Evolutionary conservation across 2,329 filamentous ascomycete species (phyloP), one percentile per base, ranked within the genome.

Genomic region (Onygenales sp.): DNA sequence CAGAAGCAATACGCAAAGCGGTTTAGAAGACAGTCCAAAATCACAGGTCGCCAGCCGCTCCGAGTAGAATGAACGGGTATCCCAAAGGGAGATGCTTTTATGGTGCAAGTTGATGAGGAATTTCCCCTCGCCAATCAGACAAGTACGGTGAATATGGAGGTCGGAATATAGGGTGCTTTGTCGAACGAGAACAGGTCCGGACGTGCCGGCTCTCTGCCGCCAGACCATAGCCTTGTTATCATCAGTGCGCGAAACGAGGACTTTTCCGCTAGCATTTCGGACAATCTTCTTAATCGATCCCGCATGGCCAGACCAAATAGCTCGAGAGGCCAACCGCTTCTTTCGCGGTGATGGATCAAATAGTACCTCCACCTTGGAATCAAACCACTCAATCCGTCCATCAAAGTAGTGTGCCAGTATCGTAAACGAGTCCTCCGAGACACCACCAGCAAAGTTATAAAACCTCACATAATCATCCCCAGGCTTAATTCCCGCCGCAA

Each of bases 381-480:
- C 83, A 64, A 90, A 88, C 70, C 91, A 87, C 51, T 88, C 85
- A 57, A 98, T 84, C 54, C 83, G 81, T 8, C 92, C 92, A 63
- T 93, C 86, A 60, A 95, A 92, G 58, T 87, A 83, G 67, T 98
- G 92, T 4, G 88, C 73, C 10, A 97, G 73, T 21, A 98, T 69
- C 47, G 84, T 83, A 37, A 95, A 74, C 42, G 81, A 80, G 6
- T 85, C 84, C 4, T 77, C 78, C 2, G 75, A 71, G 52, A 76
- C 77, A 54, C 71, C 71, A 33, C 85, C 83, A 63, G 85, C 90
- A 63, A 91, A 94, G 43, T 80, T 81, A 63, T 84, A 79, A 44
- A 91, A 81, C 61, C 88, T 86, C 10, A 84, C 79, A 65, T 92
- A 81, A 58, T 81, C 76, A 52, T 74, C 68, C 17, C 65, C 58